A percentile compares a stretch with the other conserved stretches of the same genome.
Evolutionary conservation across 257 asterid species (phyloP).

Genomic region (Eucommia ulmoides): DNA sequence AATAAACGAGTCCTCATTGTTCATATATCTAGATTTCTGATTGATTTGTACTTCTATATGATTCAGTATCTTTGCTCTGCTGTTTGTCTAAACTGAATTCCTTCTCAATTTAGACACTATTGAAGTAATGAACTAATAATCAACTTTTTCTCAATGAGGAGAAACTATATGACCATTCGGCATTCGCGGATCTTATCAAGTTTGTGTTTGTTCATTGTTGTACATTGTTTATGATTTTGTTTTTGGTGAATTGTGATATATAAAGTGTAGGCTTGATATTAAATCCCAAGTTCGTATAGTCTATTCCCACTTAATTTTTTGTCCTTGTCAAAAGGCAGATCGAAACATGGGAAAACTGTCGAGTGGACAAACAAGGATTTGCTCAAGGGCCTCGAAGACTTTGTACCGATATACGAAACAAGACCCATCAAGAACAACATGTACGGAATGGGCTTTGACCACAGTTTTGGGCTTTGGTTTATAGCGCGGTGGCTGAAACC

Average conservation of each 20-base stretch:
- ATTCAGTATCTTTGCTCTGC: too few relatives aligned
- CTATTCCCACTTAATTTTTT: conserved; percentile 36
- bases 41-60: too few relatives aligned
- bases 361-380: conserved; percentile 91
- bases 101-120: too few relatives aligned
- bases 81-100: too few relatives aligned
- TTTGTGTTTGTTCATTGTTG: not conserved
- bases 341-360: conserved; percentile 85
- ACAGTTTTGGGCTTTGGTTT: conserved; percentile 98
- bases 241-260: not conserved
- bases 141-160: too few relatives aligned
- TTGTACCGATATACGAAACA: conserved; percentile 74
- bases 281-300: conserved; percentile 1
- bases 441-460: conserved; percentile 98
- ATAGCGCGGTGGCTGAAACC: conserved; percentile 78
- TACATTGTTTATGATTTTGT: not conserved
- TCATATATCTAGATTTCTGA: too few relatives aligned
- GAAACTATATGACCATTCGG: too few relatives aligned
- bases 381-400: conserved; percentile 78
- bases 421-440: conserved; percentile 88
- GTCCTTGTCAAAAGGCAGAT: conserved; percentile 97
- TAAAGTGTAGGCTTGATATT: not conserved
- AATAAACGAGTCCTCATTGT: too few relatives aligned
- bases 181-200: not conserved
- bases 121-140: too few relatives aligned